These are phyloP conservation scores for Wickerhamiella australiensis DNA, from an alignment of 805 yeast species.

Conservation along the genomic window DNA sequence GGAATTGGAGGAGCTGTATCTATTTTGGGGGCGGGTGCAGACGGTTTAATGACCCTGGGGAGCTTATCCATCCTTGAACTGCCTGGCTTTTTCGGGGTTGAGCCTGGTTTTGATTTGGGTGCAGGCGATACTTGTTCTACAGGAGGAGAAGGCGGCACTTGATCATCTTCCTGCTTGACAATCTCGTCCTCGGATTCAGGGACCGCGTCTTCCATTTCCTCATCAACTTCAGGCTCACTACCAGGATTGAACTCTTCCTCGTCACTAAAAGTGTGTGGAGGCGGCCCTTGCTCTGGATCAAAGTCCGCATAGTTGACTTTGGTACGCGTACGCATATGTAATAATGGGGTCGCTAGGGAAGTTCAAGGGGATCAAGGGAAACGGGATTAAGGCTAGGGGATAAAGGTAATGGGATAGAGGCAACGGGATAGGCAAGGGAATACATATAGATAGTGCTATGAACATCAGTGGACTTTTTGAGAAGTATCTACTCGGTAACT, in stretches of 20 bases:
- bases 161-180: background rate
- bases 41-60: background rate
- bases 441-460: too few relatives aligned
- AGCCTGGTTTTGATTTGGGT: background rate
- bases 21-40: background rate
- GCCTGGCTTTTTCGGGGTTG: background rate
- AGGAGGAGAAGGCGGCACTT: background rate
- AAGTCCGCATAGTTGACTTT: slow-evolving; percentile 4
- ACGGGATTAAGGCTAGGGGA: too few relatives aligned
- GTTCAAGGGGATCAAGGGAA: background rate
- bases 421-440: too few relatives aligned
- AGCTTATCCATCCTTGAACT: background rate
- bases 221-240: background rate
- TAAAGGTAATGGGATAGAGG: too few relatives aligned
- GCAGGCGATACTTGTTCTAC: too few relatives aligned
- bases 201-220: background rate
- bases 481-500: too few relatives aligned
- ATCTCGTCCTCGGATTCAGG: slow-evolving; percentile 3
- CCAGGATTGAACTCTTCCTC: slow-evolving; percentile 11
- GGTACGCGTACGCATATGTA: background rate
- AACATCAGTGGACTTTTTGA: too few relatives aligned
- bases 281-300: background rate
- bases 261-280: background rate
- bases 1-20: background rate
- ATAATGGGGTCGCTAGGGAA: too few relatives aligned